Evolutionary conservation across 257 asterid genomes (phyloP).

Genomic region (Coffea eugenioides): DNA sequence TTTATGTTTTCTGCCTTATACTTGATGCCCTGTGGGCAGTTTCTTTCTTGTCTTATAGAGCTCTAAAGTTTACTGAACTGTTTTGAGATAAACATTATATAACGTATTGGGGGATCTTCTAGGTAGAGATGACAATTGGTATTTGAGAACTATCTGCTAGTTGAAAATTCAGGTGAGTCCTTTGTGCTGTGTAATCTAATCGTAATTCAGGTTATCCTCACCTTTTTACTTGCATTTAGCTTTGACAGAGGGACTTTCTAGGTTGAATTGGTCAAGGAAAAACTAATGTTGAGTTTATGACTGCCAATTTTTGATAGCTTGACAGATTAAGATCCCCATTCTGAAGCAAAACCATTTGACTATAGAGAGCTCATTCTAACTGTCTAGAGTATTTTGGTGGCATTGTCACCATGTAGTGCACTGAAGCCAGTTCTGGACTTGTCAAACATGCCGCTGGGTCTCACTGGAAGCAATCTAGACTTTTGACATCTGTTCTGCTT

Average conservation of each 20-base stretch:
- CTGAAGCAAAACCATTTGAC: not conserved
- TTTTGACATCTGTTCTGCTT: not conserved
- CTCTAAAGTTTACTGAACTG: no score
- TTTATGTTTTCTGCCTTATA: not conserved
- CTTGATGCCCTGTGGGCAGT: not conserved
- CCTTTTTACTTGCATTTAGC: not conserved
- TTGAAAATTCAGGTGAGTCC: not conserved
- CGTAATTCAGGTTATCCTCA: not conserved
- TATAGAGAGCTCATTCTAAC: not conserved
- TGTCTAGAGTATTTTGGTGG: not conserved
- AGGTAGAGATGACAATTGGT: not conserved
- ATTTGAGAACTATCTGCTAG: not conserved
- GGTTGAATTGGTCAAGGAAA: not conserved
- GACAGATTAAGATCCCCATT: not conserved
- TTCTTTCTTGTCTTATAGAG: not conserved
- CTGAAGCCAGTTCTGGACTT: not conserved
- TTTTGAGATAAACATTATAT: not conserved
- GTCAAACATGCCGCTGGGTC: not conserved
- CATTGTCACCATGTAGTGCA: not conserved
- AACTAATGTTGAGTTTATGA: not conserved
- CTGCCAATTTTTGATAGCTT: conserved; percentile 1
- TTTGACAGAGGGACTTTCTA: not conserved
- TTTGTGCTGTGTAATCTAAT: not conserved
- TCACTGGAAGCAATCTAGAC: not conserved
- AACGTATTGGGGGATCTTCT: not conserved